A percentile compares a stretch with the other conserved stretches of the same genome.
phyloP scores from a whole-genome alignment of 2,329 filamentous ascomycete species.

The Colletotrichum australisinense region DNA sequence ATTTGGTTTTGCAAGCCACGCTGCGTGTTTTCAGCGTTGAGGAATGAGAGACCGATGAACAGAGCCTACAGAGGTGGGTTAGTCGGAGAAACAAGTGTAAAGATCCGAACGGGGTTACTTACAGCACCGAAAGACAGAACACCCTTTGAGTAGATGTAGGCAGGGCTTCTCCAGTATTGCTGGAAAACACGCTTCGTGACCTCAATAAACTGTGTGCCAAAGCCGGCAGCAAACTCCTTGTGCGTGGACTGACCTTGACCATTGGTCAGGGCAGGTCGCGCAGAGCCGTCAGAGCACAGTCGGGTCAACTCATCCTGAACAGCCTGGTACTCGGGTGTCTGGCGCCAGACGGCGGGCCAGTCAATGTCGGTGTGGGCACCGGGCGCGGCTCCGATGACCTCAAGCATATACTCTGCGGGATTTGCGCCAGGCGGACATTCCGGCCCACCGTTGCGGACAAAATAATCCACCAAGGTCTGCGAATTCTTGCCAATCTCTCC shows the following conservation, averaged over 20 bases:
- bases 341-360: constrained; percentile 58
- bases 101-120: background rate
- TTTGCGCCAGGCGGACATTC: constrained; percentile 61
- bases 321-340: constrained; percentile 51
- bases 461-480: constrained; percentile 60
- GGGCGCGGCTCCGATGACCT: constrained; percentile 47
- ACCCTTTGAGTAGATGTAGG: constrained; percentile 71
- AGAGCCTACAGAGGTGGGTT: constrained; percentile 49
- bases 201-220: constrained; percentile 44
- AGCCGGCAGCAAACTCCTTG: constrained; percentile 46
- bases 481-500: constrained; percentile 64
- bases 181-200: constrained; percentile 50
- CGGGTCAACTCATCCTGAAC: constrained; percentile 38
- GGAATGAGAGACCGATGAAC: constrained; percentile 78
- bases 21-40: constrained; percentile 67
- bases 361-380: constrained; percentile 59
- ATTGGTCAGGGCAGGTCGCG: background rate
- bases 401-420: constrained; percentile 62
- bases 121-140: constrained; percentile 38
- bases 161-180: constrained; percentile 57
- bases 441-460: constrained; percentile 59
- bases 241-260: constrained; percentile 39
- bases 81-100: background rate
- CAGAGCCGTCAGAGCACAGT: background rate
- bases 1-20: constrained; percentile 78